These are phyloP conservation scores for Ramaria rubella DNA, from an alignment of 768 basidiomycete species.

Conservation along the genomic window DNA sequence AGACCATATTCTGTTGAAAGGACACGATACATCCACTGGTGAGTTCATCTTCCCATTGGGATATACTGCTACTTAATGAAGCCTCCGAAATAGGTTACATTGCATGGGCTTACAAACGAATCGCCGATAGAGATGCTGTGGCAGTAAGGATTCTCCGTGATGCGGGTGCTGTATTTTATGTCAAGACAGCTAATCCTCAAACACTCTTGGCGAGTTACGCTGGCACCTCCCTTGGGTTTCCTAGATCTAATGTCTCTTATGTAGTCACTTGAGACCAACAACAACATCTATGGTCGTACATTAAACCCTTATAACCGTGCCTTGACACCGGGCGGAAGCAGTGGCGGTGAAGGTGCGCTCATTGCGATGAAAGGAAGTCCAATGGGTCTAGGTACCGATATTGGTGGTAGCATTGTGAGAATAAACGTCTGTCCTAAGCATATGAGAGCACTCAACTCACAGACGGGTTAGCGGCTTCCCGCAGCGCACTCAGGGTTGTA, in stretches of 20 bases:
- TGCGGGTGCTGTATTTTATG: slow-evolving; percentile 40
- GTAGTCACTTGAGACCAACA: slow-evolving; percentile 48
- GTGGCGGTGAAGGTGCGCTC: slow-evolving; percentile 43
- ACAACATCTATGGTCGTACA: slow-evolving; percentile 42
- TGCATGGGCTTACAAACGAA: slow-evolving; percentile 33
- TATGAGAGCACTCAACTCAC: not conserved
- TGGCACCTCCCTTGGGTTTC: not conserved
- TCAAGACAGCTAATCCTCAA: slow-evolving; percentile 43
- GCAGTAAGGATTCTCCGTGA: slow-evolving; percentile 39
- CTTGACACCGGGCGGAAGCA: slow-evolving; percentile 40
- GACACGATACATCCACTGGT: slow-evolving; percentile 34
- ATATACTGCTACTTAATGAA: not conserved
- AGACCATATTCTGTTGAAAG: slow-evolving; percentile 41
- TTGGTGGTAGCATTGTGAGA: slow-evolving; percentile 40
- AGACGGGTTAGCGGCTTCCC: slow-evolving; percentile 28
- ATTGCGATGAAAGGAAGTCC: slow-evolving; percentile 38
- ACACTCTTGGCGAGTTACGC: slow-evolving; percentile 37
- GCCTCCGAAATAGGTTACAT: slow-evolving; percentile 16
- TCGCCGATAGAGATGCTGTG: slow-evolving; percentile 36
- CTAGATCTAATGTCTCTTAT: slow-evolving; percentile 18
- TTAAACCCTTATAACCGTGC: slow-evolving; percentile 40
- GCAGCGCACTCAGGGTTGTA: slow-evolving; percentile 38
- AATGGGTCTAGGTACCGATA: slow-evolving; percentile 39
- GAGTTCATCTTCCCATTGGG: slow-evolving; percentile 13
- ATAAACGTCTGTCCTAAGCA: not conserved